Evolutionary conservation across 495 filamentous ascomycete species (phyloP).

Genomic region (Evansstolkia leycettana): DNA sequence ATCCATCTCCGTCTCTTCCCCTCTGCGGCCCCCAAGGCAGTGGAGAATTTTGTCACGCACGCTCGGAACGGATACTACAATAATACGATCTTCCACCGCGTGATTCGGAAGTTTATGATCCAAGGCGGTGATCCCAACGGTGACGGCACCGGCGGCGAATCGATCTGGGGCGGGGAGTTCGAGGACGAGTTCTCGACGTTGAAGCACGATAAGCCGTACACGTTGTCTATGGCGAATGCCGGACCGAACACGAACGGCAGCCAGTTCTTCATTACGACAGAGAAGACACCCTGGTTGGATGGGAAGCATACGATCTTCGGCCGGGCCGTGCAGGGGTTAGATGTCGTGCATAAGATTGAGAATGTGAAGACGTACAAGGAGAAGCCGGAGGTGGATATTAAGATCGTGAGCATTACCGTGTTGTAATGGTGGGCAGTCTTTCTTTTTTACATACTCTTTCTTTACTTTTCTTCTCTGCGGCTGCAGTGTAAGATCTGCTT

Average conservation of each 20-base stretch:
- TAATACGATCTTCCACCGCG: constrained; percentile 90
- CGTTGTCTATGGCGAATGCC: constrained; percentile 93
- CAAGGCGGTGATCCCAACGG: constrained; percentile 83
- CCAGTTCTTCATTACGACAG: constrained; percentile 98
- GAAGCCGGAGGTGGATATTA: constrained; percentile 92
- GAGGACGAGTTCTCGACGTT: constrained; percentile 87
- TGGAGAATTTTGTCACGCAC: constrained; percentile 98
- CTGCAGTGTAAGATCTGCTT: no score
- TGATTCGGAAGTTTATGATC: constrained; percentile 99
- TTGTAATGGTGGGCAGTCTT: no score
- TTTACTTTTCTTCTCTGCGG: no score
- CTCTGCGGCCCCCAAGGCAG: constrained; percentile 80
- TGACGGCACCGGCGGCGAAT: constrained; percentile 91
- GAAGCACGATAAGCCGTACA: constrained; percentile 93
- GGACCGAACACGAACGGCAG: constrained; percentile 68
- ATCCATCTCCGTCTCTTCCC: constrained; percentile 92
- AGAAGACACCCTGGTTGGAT: constrained; percentile 94
- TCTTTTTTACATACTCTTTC: no score
- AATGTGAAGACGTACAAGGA: constrained; percentile 88
- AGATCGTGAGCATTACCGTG: constrained; percentile 75
- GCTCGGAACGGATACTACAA: constrained; percentile 87
- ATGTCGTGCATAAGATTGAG: constrained; percentile 96
- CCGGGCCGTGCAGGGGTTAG: constrained; percentile 73
- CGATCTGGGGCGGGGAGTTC: constrained; percentile 94
- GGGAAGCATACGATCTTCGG: constrained; percentile 96